Evolutionary conservation across 805 yeast genomes (phyloP), one percentile per base, ranked within the genome.

Genomic region (Priceomyces haplophilus): DNA sequence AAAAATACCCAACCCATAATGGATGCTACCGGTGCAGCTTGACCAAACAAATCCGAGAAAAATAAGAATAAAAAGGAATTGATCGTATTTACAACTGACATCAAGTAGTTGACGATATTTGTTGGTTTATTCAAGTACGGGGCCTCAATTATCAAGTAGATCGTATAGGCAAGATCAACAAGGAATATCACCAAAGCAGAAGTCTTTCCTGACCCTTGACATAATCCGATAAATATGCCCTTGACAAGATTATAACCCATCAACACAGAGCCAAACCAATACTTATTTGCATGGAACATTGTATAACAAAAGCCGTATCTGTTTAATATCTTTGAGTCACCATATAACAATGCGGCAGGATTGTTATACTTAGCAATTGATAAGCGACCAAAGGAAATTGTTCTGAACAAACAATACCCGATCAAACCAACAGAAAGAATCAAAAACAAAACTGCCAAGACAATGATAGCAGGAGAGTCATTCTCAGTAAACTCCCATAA

Each of bases 1-100:
- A 90, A 90, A 66, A 87, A 90, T 1, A 90, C 74, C 80, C 95
- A 85, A 0, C 95, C 97, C 96, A 90, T 87, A 43, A 90, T 79
- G 1, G 96, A 83, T 11, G 82, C 71, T 10, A 87, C 97, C 7
- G 79, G 76, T 16, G 81, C 82, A 7, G 88, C 82, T 66, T 89
- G 96, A 39, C 83, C 82, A 65, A 86, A 88, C 48, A 90, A 67
- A 56, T 85, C 83, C 3, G 96, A 86, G 59, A 88, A 90, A 71
- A 90, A 90, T 49, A 87, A 59, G 69, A 88, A 90, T 48, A 90
- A 73, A 63, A 88, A 82, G 25, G 97, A 86, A 64, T 90, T 90
- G 43, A 88, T 49, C 5, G 88, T 78, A 25, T 76, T 79, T 19
- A 90, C 89, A 10, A 85, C 76, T 40, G 83, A 75, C 64, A 88